phyloP scores from a whole-genome alignment of 2,329 filamentous ascomycete species.

The Penicillium sp. region DNA sequence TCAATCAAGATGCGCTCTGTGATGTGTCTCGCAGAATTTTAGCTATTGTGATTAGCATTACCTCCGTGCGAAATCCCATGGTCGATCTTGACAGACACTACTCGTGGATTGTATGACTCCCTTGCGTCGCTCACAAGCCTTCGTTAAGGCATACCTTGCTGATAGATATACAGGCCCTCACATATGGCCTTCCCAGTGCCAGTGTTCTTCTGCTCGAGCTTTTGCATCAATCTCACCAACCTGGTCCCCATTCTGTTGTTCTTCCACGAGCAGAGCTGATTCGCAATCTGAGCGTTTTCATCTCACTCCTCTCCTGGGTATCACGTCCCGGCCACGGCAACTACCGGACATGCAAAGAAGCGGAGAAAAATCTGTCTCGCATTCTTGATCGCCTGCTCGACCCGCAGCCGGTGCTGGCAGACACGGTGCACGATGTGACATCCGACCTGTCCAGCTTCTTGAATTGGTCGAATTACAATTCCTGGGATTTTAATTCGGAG shows the following conservation, averaged over 20 bases:
- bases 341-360: conserved; percentile 35
- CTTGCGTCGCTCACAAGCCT: not conserved
- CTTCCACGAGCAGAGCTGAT: conserved; percentile 34
- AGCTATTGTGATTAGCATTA: conserved; percentile 30
- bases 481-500: conserved; percentile 34
- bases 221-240: conserved; percentile 31
- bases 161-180: conserved; percentile 24
- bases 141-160: not conserved
- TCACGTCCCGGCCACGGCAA: conserved; percentile 35
- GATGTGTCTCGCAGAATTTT: conserved; percentile 33
- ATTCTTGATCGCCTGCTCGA: conserved; percentile 38
- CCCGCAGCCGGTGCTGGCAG: conserved; percentile 30
- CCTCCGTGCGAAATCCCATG: conserved; percentile 25
- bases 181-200: conserved; percentile 34
- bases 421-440: conserved; percentile 30
- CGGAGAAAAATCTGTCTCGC: conserved; percentile 35
- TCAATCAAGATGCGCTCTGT: conserved; percentile 32
- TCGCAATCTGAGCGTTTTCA: conserved; percentile 35
- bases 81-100: conserved; percentile 34
- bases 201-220: conserved; percentile 36
- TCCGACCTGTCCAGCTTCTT: conserved; percentile 32
- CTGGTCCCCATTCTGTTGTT: conserved; percentile 22
- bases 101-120: conserved; percentile 34
- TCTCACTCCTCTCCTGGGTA: conserved; percentile 34
- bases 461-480: conserved; percentile 35